Evolutionary conservation across 306 rosid species (phyloP).

Genomic region (Sechiopsis laciniata): DNA sequence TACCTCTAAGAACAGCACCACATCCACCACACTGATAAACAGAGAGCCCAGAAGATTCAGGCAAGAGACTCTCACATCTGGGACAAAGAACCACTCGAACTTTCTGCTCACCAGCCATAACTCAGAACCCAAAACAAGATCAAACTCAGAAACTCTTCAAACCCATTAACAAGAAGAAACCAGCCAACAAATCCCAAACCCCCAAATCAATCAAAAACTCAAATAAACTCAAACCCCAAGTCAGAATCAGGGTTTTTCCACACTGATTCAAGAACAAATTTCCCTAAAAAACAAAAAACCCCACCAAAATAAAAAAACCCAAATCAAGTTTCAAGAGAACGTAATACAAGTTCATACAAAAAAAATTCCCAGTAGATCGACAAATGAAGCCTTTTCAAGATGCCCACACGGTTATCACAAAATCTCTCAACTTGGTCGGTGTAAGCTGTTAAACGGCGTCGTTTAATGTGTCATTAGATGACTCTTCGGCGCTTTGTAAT

Average conservation of each 20-base stretch:
- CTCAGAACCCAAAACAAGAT: constrained; percentile 14
- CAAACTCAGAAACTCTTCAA: constrained; percentile 22
- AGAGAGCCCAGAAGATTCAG: constrained; percentile 25
- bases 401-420: constrained; percentile 18
- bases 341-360: neutral
- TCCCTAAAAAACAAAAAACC: too few species aligned
- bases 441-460: neutral
- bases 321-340: neutral
- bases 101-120: constrained; percentile 27
- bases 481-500: constrained; percentile 11
- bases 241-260: too few species aligned
- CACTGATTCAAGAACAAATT: neutral
- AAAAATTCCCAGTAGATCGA: neutral
- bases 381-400: neutral
- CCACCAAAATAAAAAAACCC: neutral
- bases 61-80: constrained; percentile 28
- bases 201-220: neutral
- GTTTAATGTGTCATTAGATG: neutral
- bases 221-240: neutral
- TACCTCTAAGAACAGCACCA: constrained; percentile 35
- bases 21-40: constrained; percentile 38
- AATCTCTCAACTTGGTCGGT: neutral
- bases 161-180: constrained; percentile 11
- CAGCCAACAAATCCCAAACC: constrained; percentile 20
- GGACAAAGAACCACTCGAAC: constrained; percentile 37